A percentile compares a stretch with the other conserved stretches of the same genome.
phyloP scores from a whole-genome alignment of 192 early-diverging fungal genomes.

The Coemansia sp. region DNA sequence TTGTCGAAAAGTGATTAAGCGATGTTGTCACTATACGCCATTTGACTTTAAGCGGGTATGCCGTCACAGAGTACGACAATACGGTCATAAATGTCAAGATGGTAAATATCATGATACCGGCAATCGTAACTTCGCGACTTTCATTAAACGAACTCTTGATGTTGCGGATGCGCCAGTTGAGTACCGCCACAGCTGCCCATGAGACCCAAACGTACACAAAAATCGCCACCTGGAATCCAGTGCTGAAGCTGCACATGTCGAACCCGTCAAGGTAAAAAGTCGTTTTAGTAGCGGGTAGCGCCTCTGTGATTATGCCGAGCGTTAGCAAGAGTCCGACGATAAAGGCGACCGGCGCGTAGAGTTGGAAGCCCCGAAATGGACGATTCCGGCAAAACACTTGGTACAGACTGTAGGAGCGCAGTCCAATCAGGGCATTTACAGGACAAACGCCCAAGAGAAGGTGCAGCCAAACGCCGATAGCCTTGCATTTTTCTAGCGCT shows the following conservation, averaged over 20 bases:
- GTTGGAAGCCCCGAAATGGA: not conserved
- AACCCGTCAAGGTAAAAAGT: slow-evolving; percentile 22
- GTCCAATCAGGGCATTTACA: slow-evolving; percentile 34
- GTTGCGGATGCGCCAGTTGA: slow-evolving; percentile 49
- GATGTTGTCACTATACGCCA: slow-evolving; percentile 35
- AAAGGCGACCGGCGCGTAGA: not conserved
- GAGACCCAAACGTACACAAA: slow-evolving; percentile 46
- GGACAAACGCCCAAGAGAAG: slow-evolving; percentile 33
- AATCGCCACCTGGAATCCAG: slow-evolving; percentile 35
- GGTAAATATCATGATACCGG: slow-evolving; percentile 28
- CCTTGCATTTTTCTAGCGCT: slow-evolving; percentile 34
- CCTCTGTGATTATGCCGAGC: slow-evolving; percentile 38
- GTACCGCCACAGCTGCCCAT: slow-evolving; percentile 24
- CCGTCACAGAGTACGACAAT: slow-evolving; percentile 32
- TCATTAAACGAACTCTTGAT: slow-evolving; percentile 59
- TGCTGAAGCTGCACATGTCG: slow-evolving; percentile 36
- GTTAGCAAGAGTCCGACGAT: slow-evolving; percentile 16
- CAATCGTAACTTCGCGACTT: slow-evolving; percentile 32
- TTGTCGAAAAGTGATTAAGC: slow-evolving; percentile 38
- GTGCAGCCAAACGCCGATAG: slow-evolving; percentile 52
- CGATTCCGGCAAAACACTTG: slow-evolving; percentile 2
- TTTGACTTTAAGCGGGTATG: slow-evolving; percentile 21
- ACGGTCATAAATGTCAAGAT: slow-evolving; percentile 35
- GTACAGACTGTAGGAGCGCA: slow-evolving; percentile 9
- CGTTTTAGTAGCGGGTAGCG: slow-evolving; percentile 10